Evolutionary conservation across 345 rosid species (phyloP).

Genomic region (Bruguiera sexangula): DNA sequence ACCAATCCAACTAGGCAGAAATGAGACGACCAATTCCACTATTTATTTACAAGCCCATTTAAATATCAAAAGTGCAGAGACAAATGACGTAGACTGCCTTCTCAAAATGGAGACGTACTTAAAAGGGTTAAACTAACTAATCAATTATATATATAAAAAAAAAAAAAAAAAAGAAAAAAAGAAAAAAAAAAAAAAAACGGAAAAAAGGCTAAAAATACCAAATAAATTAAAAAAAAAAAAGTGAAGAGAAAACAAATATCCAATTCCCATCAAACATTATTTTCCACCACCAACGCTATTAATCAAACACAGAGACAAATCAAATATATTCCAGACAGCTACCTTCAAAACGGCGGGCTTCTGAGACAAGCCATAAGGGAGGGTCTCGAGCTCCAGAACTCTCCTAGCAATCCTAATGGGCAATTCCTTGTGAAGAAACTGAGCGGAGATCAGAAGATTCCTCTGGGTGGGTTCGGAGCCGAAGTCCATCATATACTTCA

Average conservation of each 20-base stretch:
- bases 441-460: conserved; percentile 70
- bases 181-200: no score
- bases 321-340: neutral
- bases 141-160: neutral
- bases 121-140: neutral
- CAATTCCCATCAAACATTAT: neutral
- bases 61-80: neutral
- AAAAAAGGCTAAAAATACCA: no score
- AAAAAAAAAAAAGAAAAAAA: no score
- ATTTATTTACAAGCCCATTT: no score
- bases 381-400: conserved; percentile 71
- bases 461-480: conserved; percentile 51
- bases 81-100: neutral
- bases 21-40: neutral
- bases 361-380: conserved; percentile 75
- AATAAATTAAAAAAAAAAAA: neutral
- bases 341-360: conserved; percentile 84
- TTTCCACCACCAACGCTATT: neutral
- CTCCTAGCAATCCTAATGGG: conserved; percentile 81
- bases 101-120: neutral
- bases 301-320: neutral
- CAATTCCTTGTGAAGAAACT: conserved; percentile 85
- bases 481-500: conserved; percentile 93
- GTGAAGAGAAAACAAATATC: neutral
- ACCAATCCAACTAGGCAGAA: neutral